phyloP scores from a whole-genome alignment of 345 rosid genomes.

The Eucalyptus pauciflora region DNA sequence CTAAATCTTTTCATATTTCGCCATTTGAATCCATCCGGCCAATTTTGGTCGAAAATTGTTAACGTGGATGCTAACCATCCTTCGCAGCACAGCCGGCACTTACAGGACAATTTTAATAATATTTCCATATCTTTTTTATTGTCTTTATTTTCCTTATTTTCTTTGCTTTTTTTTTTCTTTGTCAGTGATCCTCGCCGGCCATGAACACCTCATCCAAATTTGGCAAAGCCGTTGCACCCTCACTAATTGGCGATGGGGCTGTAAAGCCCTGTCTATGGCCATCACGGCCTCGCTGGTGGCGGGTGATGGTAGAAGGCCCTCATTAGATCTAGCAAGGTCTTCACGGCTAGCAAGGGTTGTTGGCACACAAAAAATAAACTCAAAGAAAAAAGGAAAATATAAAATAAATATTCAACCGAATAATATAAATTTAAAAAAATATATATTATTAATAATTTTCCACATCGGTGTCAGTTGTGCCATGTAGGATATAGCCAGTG shows the following conservation, averaged over 20 bases:
- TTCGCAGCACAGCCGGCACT: accelerated
- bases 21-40: accelerated
- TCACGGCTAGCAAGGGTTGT: accelerated
- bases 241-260: accelerated
- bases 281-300: accelerated
- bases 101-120: no score
- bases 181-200: accelerated
- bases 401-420: accelerated
- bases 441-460: accelerated
- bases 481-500: accelerated
- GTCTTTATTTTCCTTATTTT: no score
- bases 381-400: no score
- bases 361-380: no score
- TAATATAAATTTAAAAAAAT: accelerated
- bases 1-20: no score
- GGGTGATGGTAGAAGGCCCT: no score
- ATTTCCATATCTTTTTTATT: accelerated
- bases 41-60: accelerated
- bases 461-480: accelerated
- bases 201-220: no score
- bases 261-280: no score
- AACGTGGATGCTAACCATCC: accelerated
- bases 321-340: no score
- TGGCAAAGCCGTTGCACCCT: no score
- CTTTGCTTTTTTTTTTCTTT: no score